Evolutionary conservation across 768 basidiomycete species (phyloP).

Genomic region (Pleurotus ostreatus): DNA sequence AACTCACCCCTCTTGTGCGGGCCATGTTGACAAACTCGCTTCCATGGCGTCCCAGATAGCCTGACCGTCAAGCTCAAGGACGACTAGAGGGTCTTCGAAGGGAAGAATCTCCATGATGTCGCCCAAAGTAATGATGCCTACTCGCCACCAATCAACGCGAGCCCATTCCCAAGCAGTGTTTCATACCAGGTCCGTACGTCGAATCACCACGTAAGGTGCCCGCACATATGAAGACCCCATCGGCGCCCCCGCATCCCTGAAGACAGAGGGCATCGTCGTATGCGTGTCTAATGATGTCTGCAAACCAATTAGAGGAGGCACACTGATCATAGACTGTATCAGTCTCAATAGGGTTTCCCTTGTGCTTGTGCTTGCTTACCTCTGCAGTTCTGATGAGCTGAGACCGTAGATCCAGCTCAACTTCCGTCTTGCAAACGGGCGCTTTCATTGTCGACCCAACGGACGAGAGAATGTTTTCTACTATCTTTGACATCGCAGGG

Average conservation of each 20-base stretch:
- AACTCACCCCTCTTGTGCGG: slow-evolving; percentile 83
- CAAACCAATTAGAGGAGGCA: slow-evolving; percentile 76
- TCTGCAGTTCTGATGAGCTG: slow-evolving; percentile 71
- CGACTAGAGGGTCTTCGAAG: slow-evolving; percentile 82
- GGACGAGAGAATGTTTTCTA: slow-evolving; percentile 61
- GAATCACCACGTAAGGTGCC: slow-evolving; percentile 87
- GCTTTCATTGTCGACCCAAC: slow-evolving; percentile 68
- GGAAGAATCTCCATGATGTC: slow-evolving; percentile 88
- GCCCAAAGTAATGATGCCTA: slow-evolving; percentile 75
- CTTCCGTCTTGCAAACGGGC: slow-evolving; percentile 69
- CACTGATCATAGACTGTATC: slow-evolving; percentile 36
- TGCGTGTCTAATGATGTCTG: slow-evolving; percentile 78
- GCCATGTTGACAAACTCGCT: slow-evolving; percentile 68
- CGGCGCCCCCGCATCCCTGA: slow-evolving; percentile 60
- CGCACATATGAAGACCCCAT: slow-evolving; percentile 78
- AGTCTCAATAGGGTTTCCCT: background rate
- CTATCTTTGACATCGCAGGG: slow-evolving; percentile 47
- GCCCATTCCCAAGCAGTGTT: slow-evolving; percentile 2
- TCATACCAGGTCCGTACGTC: slow-evolving; percentile 71
- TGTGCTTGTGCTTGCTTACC: slow-evolving; percentile 29
- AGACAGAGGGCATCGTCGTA: slow-evolving; percentile 70
- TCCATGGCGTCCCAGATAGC: slow-evolving; percentile 81
- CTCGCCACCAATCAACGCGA: background rate
- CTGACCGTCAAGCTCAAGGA: slow-evolving; percentile 75
- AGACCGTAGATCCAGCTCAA: slow-evolving; percentile 70